Conservation (phyloP, 2,329 filamentous ascomycete genomes). For the Claviceps monticola region DNA sequence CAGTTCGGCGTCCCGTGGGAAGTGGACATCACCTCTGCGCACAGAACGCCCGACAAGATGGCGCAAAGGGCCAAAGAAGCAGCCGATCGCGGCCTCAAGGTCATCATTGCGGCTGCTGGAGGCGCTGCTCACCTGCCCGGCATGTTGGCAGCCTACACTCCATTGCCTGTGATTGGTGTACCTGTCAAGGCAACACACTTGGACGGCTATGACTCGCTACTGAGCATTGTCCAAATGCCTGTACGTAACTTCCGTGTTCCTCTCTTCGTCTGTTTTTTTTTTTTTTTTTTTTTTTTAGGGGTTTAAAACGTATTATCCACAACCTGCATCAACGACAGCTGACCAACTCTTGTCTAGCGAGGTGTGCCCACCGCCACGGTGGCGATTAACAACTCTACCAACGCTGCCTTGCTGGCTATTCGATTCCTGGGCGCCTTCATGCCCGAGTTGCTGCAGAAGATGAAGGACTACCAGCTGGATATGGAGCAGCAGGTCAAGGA, state of each 20-base stretch:
- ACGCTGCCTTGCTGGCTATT: slow-evolving; percentile 59
- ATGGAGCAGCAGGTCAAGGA: slow-evolving; percentile 50
- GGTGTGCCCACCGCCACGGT: slow-evolving; percentile 64
- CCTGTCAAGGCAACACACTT: slow-evolving; percentile 61
- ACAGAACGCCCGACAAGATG: slow-evolving; percentile 61
- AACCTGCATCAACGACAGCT: slow-evolving; percentile 13
- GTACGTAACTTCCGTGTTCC: slow-evolving; percentile 21
- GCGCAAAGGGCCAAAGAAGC: slow-evolving; percentile 50
- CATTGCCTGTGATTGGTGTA: slow-evolving; percentile 63
- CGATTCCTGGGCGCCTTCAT: slow-evolving; percentile 50
- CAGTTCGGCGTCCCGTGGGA: slow-evolving; percentile 61
- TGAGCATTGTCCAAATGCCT: slow-evolving; percentile 69
- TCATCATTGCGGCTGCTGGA: slow-evolving; percentile 63
- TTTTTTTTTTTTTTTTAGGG: neutral
- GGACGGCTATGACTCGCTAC: slow-evolving; percentile 56
- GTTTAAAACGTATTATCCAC: neutral
- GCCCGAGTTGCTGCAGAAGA: slow-evolving; percentile 37
- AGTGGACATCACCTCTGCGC: slow-evolving; percentile 65
- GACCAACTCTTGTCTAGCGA: slow-evolving; percentile 16
- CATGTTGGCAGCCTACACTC: slow-evolving; percentile 60
- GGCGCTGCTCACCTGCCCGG: slow-evolving; percentile 62
- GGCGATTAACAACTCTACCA: slow-evolving; percentile 68
- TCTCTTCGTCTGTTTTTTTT: neutral
- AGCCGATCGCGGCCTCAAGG: slow-evolving; percentile 50
- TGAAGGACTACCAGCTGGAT: slow-evolving; percentile 46